Conservation (phyloP, 129 eudicot genomes). For the Centaurea solstitialis region DNA sequence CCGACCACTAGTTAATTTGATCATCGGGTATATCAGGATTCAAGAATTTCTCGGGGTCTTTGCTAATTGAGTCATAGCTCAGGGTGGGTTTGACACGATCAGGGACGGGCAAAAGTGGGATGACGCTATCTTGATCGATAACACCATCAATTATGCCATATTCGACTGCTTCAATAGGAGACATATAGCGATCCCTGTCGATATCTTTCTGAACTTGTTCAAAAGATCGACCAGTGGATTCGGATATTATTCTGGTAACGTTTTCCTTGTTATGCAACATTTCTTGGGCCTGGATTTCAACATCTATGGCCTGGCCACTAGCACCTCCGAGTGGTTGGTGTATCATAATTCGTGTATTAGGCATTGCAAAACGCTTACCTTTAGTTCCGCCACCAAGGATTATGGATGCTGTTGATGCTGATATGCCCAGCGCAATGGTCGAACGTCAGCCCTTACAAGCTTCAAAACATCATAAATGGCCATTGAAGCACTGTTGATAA, state of each 20-base stretch:
- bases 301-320: conserved; percentile 78
- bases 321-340: conserved; percentile 96
- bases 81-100: conserved; percentile 63
- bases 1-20: conserved; percentile 66
- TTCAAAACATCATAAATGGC: conserved; percentile 85
- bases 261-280: conserved; percentile 66
- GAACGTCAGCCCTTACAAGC: conserved; percentile 94
- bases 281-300: conserved; percentile 90
- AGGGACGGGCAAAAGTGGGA: conserved; percentile 89
- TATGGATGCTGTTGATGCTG: conserved; percentile 92
- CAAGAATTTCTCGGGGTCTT: conserved; percentile 60
- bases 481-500: conserved; percentile 67
- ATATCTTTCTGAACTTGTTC: conserved; percentile 84
- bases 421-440: conserved; percentile 85
- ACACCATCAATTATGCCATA: conserved; percentile 86
- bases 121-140: conserved; percentile 75
- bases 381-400: conserved; percentile 92
- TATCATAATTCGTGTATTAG: conserved; percentile 85
- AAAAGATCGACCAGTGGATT: conserved; percentile 61
- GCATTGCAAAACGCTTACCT: conserved; percentile 96
- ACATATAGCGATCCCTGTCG: conserved; percentile 87
- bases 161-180: conserved; percentile 98
- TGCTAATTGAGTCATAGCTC: conserved; percentile 48
- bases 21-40: conserved; percentile 91
- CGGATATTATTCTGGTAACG: conserved; percentile 53